phyloP scores from a whole-genome alignment of 495 filamentous ascomycete species.

The Penicillium fimorum region DNA sequence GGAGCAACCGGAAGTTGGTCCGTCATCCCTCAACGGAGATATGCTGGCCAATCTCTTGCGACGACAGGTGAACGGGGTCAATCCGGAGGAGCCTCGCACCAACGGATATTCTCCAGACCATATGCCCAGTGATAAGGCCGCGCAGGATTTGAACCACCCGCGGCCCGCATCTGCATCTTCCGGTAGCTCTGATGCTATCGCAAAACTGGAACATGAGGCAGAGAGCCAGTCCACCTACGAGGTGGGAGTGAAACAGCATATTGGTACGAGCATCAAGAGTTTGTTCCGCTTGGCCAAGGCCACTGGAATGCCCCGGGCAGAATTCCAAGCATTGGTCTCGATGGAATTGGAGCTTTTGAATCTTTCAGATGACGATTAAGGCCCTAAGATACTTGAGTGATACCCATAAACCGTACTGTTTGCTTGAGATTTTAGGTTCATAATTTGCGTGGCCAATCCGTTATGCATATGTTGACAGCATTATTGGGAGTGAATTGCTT shows the following conservation, averaged over 20 bases:
- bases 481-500: slow-evolving; percentile 2
- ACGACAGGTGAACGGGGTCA: slow-evolving; percentile 27
- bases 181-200: slow-evolving; percentile 57
- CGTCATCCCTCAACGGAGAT: slow-evolving; percentile 55
- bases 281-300: slow-evolving; percentile 76
- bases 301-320: slow-evolving; percentile 75
- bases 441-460: slow-evolving; percentile 11
- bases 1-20: slow-evolving; percentile 47
- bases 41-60: slow-evolving; percentile 41
- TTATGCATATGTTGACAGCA: slow-evolving; percentile 15
- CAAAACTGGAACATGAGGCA: slow-evolving; percentile 64
- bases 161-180: slow-evolving; percentile 52
- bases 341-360: slow-evolving; percentile 77
- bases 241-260: slow-evolving; percentile 83
- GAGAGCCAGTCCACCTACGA: slow-evolving; percentile 66
- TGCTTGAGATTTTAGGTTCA: slow-evolving; percentile 15
- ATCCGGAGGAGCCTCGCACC: slow-evolving; percentile 16
- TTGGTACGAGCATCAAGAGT: slow-evolving; percentile 84
- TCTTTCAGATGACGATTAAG: slow-evolving; percentile 68
- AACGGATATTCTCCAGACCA: slow-evolving; percentile 26
- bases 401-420: slow-evolving; percentile 24
- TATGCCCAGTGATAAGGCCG: slow-evolving; percentile 22
- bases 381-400: slow-evolving; percentile 16
- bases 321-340: slow-evolving; percentile 79
- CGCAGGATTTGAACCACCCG: slow-evolving; percentile 40